Conservation (phyloP, 495 filamentous ascomycete genomes). For the Podospora fimiseda region DNA sequence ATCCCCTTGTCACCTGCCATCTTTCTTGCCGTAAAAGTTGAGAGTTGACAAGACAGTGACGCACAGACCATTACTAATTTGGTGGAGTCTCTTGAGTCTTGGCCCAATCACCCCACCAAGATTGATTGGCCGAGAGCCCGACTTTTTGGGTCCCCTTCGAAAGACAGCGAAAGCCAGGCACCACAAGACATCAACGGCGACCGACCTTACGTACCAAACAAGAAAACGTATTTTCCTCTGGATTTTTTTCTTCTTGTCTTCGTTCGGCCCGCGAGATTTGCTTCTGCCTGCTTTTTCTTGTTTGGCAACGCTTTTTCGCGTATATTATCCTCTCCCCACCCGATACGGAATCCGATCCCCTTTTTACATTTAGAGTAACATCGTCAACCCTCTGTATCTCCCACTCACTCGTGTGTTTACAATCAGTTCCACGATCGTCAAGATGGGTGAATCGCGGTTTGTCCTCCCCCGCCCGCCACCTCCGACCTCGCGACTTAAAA, state of each 20-base stretch:
- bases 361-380: too few relatives aligned
- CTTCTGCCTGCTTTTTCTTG: slow-evolving; percentile 4
- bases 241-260: background rate
- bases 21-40: too few relatives aligned
- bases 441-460: slow-evolving; percentile 38
- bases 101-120: slow-evolving; percentile 2
- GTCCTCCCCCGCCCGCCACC: slow-evolving; percentile 15
- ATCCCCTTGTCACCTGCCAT: too few relatives aligned
- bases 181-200: slow-evolving; percentile 14
- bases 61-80: too few relatives aligned
- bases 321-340: background rate
- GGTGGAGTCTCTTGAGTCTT: too few relatives aligned
- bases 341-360: too few relatives aligned
- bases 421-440: slow-evolving; percentile 14
- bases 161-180: background rate
- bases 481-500: background rate
- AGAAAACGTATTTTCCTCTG: slow-evolving; percentile 6
- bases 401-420: slow-evolving; percentile 4
- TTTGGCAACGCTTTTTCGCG: background rate
- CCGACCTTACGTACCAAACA: slow-evolving; percentile 5
- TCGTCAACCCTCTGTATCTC: background rate
- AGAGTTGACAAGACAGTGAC: too few relatives aligned
- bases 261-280: background rate
- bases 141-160: background rate
- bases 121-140: background rate